phyloP scores from a whole-genome alignment of 345 rosid genomes.

The Gossypium stocksii region DNA sequence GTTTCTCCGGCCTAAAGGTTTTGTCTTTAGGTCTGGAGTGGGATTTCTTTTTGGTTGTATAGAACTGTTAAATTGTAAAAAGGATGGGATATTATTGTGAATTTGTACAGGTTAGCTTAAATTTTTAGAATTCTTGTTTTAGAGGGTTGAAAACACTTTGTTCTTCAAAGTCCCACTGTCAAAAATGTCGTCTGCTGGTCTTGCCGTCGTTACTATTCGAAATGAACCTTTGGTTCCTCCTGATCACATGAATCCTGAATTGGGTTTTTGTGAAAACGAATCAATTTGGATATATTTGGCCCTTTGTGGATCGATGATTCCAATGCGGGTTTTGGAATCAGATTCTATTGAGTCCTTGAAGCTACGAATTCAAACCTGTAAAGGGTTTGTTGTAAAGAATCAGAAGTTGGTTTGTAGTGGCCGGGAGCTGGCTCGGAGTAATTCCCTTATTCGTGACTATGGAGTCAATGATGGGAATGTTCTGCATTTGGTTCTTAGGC shows the following conservation, averaged over 20 bases:
- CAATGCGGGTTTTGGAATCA: conserved; percentile 53
- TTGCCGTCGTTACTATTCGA: conserved; percentile 37
- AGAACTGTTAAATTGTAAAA: neutral
- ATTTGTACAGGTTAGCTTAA: conserved; percentile 13
- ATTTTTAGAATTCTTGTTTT: neutral
- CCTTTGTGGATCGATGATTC: conserved; percentile 34
- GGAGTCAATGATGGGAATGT: conserved; percentile 67
- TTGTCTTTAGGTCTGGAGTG: neutral
- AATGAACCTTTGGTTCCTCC: conserved; percentile 33
- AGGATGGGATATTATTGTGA: conserved; percentile 15
- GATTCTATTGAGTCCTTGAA: conserved; percentile 71
- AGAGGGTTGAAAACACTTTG: neutral
- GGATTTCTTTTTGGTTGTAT: neutral
- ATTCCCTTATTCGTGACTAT: conserved; percentile 64
- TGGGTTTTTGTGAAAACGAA: conserved; percentile 30
- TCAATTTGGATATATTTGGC: conserved; percentile 45
- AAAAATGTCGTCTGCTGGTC: conserved; percentile 54
- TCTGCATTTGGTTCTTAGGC: conserved; percentile 71
- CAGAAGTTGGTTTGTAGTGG: conserved; percentile 75
- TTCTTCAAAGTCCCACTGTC: neutral
- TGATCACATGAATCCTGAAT: conserved; percentile 21
- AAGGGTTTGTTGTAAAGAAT: conserved; percentile 65
- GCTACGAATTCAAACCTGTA: conserved; percentile 56
- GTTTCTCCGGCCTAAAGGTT: neutral
- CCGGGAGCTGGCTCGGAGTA: conserved; percentile 57